Percentiles rank a stretch among this genome's conserved stretches.
Evolutionary conservation across 257 asterid genomes (phyloP).

Genomic region (Salvia rosmarinus): DNA sequence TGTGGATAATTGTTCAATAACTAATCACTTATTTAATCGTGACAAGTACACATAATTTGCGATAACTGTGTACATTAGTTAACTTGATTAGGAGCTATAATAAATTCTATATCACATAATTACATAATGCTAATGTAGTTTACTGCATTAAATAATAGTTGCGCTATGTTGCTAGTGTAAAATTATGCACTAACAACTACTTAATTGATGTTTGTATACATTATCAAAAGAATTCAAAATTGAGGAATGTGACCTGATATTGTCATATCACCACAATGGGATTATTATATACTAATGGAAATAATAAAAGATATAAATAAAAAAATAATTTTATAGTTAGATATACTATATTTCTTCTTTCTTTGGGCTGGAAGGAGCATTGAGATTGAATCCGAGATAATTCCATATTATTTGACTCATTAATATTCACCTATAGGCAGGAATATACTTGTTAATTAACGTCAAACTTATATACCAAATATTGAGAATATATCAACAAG

Average conservation of each 20-base stretch:
- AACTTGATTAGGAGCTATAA: constrained; percentile 20
- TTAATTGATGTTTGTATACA: background rate
- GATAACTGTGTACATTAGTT: constrained; percentile 13
- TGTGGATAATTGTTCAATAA: background rate
- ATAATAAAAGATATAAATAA: too few relatives aligned
- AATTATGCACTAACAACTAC: constrained; percentile 9
- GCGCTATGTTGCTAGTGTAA: constrained; percentile 1
- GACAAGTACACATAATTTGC: background rate
- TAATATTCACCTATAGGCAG: too few relatives aligned
- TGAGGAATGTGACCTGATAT: background rate
- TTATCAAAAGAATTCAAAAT: background rate
- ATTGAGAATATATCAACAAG: too few relatives aligned
- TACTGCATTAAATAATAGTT: background rate
- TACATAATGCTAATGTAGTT: constrained; percentile 5
- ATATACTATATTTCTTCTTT: too few relatives aligned
- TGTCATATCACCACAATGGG: too few relatives aligned
- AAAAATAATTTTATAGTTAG: too few relatives aligned
- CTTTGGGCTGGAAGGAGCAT: too few relatives aligned
- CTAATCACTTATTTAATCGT: constrained; percentile 19
- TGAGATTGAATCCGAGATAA: too few relatives aligned
- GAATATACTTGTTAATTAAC: too few relatives aligned
- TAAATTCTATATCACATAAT: constrained; percentile 27
- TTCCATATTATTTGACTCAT: too few relatives aligned
- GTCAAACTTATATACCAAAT: too few relatives aligned
- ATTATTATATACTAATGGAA: too few relatives aligned